These are phyloP conservation scores for Erythrobasidium hasegawianum DNA, from an alignment of 1,284 basidiomycete species.

Conservation along the genomic window DNA sequence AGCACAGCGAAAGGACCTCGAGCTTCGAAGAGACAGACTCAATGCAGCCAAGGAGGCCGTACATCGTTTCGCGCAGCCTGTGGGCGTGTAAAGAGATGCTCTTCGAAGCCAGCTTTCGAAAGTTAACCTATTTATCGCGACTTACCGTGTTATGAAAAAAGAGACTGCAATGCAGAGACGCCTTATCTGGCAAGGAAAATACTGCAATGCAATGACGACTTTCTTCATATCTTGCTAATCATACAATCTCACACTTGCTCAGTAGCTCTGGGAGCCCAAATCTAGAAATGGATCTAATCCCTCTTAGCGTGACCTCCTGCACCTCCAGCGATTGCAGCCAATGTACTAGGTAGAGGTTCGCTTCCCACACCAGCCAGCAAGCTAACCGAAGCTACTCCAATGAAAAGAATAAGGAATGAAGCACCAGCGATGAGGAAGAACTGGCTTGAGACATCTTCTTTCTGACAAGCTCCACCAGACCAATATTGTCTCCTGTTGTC, in stretches of 20 bases:
- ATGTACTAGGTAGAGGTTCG: slow-evolving; percentile 63
- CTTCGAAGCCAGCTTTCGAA: too few relatives aligned
- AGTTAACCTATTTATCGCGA: too few relatives aligned
- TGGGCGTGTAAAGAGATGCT: too few relatives aligned
- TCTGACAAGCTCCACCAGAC: slow-evolving; percentile 69
- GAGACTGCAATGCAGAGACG: too few relatives aligned
- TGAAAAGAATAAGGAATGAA: slow-evolving; percentile 59
- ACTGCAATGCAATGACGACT: too few relatives aligned
- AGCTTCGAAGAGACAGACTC: not conserved
- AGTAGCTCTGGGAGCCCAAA: too few relatives aligned
- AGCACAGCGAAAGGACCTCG: not conserved
- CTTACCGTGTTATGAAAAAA: too few relatives aligned
- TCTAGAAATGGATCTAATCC: too few relatives aligned
- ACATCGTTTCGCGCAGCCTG: not conserved
- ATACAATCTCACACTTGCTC: too few relatives aligned
- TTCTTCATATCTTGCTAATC: too few relatives aligned
- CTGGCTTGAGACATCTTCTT: slow-evolving; percentile 66
- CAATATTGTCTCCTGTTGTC: slow-evolving; percentile 58
- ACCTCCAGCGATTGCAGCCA: slow-evolving; percentile 52
- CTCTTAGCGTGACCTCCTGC: slow-evolving; percentile 24
- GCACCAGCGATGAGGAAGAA: slow-evolving; percentile 70
- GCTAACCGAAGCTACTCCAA: slow-evolving; percentile 64
- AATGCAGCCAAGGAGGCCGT: not conserved
- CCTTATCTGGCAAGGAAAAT: too few relatives aligned
- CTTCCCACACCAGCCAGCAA: slow-evolving; percentile 62